phyloP scores from a whole-genome alignment of 306 rosid species.

The Vigna hirtella region DNA sequence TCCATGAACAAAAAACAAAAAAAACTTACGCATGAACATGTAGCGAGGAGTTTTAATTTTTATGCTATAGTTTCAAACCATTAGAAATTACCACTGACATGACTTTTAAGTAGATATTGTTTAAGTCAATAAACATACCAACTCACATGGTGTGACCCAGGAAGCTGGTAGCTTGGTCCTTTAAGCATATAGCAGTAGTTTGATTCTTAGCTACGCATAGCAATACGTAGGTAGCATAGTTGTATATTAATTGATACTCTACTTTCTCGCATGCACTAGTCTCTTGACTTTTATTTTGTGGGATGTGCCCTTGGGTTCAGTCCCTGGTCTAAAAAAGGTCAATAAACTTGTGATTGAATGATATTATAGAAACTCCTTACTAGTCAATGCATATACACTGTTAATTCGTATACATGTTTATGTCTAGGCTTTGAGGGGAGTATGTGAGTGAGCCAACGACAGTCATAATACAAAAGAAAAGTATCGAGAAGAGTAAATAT shows the following conservation, averaged over 20 bases:
- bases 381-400: background rate
- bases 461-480: too few species aligned
- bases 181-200: background rate
- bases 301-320: background rate
- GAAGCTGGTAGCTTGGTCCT: background rate
- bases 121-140: background rate
- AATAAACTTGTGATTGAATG: too few species aligned
- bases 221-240: background rate
- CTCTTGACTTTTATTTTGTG: background rate
- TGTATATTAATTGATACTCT: background rate
- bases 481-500: too few species aligned
- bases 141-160: background rate
- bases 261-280: background rate
- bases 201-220: background rate
- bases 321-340: background rate
- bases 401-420: background rate
- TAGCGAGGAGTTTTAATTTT: background rate
- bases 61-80: background rate
- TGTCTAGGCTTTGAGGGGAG: too few species aligned
- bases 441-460: too few species aligned
- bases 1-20: background rate
- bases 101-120: background rate
- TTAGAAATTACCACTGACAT: background rate
- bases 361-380: background rate
- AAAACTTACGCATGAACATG: background rate